These are phyloP conservation scores for Macadamia tetraphylla DNA, from an alignment of 164 flowering plant species.

Conservation along the genomic window DNA sequence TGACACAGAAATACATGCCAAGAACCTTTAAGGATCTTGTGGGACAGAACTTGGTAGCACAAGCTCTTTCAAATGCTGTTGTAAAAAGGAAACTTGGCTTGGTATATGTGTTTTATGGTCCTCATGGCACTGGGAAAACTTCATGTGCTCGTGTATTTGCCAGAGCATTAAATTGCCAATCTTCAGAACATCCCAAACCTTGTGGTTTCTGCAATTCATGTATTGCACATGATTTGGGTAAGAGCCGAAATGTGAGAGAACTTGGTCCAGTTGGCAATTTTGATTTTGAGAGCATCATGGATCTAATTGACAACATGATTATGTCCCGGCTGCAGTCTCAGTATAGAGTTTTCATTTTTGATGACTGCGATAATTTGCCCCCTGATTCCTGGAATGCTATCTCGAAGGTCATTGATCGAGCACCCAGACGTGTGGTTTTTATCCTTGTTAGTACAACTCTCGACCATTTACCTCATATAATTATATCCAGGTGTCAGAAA, in stretches of 20 bases:
- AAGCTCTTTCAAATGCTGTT: constrained; percentile 94
- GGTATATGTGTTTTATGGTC: constrained; percentile 88
- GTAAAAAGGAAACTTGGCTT: constrained; percentile 62
- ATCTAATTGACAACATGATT: constrained; percentile 58
- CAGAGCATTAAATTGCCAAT: constrained; percentile 84
- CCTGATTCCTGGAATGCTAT: constrained; percentile 90
- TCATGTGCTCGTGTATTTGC: constrained; percentile 94
- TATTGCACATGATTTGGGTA: constrained; percentile 66
- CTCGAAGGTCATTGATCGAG: constrained; percentile 88
- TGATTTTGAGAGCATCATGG: constrained; percentile 67
- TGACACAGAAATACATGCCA: constrained; percentile 91
- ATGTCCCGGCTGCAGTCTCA: constrained; percentile 50
- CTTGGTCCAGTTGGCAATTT: constrained; percentile 77
- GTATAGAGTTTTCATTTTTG: constrained; percentile 71
- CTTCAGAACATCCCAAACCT: constrained; percentile 70
- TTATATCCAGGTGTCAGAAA: constrained; percentile 94
- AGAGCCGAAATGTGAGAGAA: constrained; percentile 67
- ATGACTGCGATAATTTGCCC: constrained; percentile 87
- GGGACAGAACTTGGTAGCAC: constrained; percentile 84
- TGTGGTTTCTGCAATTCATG: constrained; percentile 88
- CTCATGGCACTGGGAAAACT: constrained; percentile 97
- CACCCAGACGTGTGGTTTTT: constrained; percentile 83
- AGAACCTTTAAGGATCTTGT: constrained; percentile 80
- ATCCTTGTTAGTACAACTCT: constrained; percentile 78
- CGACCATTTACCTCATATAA: constrained; percentile 83